Conservation (phyloP, 768 basidiomycete genomes). For the Russula virescens region DNA sequence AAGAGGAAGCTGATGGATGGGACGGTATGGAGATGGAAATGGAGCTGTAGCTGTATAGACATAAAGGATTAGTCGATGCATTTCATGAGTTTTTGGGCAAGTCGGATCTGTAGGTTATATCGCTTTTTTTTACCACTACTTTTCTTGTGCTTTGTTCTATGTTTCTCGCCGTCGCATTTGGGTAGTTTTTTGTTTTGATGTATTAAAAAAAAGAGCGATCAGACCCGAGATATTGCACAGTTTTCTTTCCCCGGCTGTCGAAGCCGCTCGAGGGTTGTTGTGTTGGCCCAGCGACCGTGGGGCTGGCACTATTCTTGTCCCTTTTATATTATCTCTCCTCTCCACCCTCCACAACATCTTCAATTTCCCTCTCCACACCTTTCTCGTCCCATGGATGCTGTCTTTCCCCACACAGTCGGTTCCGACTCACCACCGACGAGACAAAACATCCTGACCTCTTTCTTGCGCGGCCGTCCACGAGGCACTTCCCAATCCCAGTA, state of each 20-base stretch:
- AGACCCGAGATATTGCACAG: too few relatives aligned
- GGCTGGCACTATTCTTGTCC: background rate
- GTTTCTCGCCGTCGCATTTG: background rate
- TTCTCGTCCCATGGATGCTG: constrained; percentile 3
- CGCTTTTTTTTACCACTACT: background rate
- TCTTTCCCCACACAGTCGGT: background rate
- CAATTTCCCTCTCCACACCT: background rate
- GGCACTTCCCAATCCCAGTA: constrained; percentile 58
- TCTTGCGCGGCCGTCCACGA: constrained; percentile 64
- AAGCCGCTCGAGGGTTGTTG: too few relatives aligned
- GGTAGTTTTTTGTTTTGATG: background rate
- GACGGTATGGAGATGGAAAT: constrained; percentile 60
- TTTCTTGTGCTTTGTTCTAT: constrained; percentile 3
- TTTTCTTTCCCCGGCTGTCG: too few relatives aligned
- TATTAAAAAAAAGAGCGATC: background rate
- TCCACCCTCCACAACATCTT: too few relatives aligned
- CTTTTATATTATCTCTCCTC: too few relatives aligned
- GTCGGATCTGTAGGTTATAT: constrained; percentile 15
- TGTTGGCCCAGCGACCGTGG: too few relatives aligned
- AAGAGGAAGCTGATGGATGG: constrained; percentile 41
- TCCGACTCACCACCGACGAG: constrained; percentile 35
- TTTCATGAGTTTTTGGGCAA: background rate
- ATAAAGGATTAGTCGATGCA: background rate
- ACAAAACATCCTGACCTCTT: constrained; percentile 64
- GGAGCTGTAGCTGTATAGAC: constrained; percentile 42